These are phyloP conservation scores for Kazachstania sp. DNA, from an alignment of 1,139 yeast species.

Conservation along the genomic window DNA sequence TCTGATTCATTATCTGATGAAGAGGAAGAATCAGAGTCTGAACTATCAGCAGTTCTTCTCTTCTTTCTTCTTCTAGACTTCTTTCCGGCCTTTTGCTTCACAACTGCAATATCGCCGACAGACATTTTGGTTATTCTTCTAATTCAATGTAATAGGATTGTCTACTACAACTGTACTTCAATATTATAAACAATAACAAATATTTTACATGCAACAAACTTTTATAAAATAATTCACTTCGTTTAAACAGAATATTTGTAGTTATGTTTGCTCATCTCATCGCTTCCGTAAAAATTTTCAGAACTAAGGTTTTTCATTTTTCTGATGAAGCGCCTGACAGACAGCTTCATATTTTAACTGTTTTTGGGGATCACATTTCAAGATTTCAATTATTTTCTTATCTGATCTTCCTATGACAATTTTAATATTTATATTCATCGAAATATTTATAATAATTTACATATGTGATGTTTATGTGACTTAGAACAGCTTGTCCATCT, in stretches of 20 bases:
- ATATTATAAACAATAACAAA: background rate
- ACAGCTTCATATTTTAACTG: no score
- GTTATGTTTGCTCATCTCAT: slow-evolving; percentile 2
- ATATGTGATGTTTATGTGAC: background rate
- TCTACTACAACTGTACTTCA: background rate
- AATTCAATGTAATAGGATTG: background rate
- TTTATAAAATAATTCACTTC: no score
- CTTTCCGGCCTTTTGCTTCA: slow-evolving; percentile 20
- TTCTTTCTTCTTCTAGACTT: slow-evolving; percentile 51
- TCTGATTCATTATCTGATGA: slow-evolving; percentile 24
- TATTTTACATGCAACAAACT: no score
- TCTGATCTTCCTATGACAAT: no score
- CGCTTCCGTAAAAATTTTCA: slow-evolving; percentile 3
- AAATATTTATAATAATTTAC: background rate
- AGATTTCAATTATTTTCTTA: no score
- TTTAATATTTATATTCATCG: background rate
- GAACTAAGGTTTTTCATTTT: no score
- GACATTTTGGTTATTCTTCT: slow-evolving; percentile 10
- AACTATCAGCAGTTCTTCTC: slow-evolving; percentile 67
- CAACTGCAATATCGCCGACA: slow-evolving; percentile 14
- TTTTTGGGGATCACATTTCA: no score
- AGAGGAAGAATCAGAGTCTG: slow-evolving; percentile 35
- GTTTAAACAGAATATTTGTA: background rate
- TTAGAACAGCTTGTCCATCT: slow-evolving; percentile 47
- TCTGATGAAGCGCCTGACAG: no score